These are phyloP conservation scores for Claviceps africana DNA, from an alignment of 2,329 filamentous ascomycete genomes.

Conservation along the genomic window DNA sequence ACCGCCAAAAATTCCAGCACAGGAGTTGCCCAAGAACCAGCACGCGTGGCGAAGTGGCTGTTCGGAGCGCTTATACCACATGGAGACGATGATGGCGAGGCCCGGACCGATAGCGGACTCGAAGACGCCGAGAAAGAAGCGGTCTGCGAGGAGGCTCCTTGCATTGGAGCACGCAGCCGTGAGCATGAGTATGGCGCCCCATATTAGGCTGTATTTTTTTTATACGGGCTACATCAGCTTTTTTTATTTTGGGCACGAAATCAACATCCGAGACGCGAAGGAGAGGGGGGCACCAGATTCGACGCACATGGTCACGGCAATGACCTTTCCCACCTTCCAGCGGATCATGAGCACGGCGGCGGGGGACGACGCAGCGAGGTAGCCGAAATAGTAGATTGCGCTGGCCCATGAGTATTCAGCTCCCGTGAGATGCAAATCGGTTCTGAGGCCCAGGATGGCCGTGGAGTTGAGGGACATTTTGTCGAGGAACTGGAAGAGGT, in stretches of 20 bases:
- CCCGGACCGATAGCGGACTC: slow-evolving; percentile 19
- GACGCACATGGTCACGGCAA: slow-evolving; percentile 11
- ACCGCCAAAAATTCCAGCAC: slow-evolving; percentile 16
- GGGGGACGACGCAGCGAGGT: slow-evolving; percentile 22
- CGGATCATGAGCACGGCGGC: slow-evolving; percentile 13
- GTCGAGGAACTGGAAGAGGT: slow-evolving; percentile 47
- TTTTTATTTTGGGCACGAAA: background rate
- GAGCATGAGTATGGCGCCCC: slow-evolving; percentile 28
- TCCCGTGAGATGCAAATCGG: slow-evolving; percentile 30
- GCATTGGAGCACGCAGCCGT: slow-evolving; percentile 24
- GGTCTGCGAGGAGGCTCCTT: slow-evolving; percentile 15
- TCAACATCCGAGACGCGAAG: background rate
- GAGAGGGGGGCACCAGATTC: too few relatives aligned
- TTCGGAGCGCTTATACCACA: slow-evolving; percentile 21
- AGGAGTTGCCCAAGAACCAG: slow-evolving; percentile 21
- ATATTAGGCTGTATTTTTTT: slow-evolving; percentile 10
- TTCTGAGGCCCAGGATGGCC: slow-evolving; percentile 32
- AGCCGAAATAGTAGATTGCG: slow-evolving; percentile 38
- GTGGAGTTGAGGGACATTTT: slow-evolving; percentile 42
- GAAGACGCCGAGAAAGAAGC: slow-evolving; percentile 20
- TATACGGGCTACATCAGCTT: background rate
- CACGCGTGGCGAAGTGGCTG: slow-evolving; percentile 17
- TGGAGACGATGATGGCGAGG: slow-evolving; percentile 16
- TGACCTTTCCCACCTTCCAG: slow-evolving; percentile 15
- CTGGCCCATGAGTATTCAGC: slow-evolving; percentile 37